A percentile compares a stretch with the other conserved stretches of the same genome.
These are phyloP conservation scores for Sordaria brevicollis DNA, from an alignment of 495 filamentous ascomycete genomes.

Conservation along the genomic window DNA sequence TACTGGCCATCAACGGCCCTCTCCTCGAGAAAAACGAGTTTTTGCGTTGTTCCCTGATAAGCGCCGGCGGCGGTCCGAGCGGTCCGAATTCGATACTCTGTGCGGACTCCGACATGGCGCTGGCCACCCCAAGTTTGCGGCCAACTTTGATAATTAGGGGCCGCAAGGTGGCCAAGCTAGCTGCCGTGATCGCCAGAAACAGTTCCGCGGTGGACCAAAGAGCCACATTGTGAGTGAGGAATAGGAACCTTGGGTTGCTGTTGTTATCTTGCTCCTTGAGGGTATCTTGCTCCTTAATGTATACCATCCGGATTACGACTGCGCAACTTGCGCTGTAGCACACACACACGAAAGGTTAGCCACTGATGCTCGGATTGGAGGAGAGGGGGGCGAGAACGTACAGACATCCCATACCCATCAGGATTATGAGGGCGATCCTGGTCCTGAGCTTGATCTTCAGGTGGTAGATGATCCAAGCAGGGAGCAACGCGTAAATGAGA, in stretches of 20 bases:
- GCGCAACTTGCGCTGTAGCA: conserved; percentile 18
- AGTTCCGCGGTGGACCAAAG: conserved; percentile 23
- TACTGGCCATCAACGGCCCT: neutral
- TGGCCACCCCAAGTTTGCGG: neutral
- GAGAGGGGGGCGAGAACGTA: neutral
- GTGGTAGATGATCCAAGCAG: conserved; percentile 19
- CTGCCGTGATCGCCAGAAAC: conserved; percentile 23
- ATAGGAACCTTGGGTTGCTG: conserved; percentile 15
- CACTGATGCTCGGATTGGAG: neutral
- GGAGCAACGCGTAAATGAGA: conserved; percentile 23
- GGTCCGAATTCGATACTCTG: neutral
- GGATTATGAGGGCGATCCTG: conserved; percentile 10
- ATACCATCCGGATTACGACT: conserved; percentile 17
- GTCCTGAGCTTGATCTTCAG: conserved; percentile 15
- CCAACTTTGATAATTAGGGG: conserved; percentile 11
- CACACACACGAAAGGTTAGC: neutral
- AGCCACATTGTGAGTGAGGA: conserved; percentile 17
- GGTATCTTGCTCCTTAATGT: conserved; percentile 1
- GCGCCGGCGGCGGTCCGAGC: neutral
- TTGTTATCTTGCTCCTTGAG: conserved; percentile 1
- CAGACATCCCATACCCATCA: conserved; percentile 14
- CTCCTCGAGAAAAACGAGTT: neutral
- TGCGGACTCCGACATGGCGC: neutral
- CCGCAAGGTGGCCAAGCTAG: conserved; percentile 19
- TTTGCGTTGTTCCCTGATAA: neutral